Conservation (phyloP, 148 eudicot species). For the Gaultheria prostrata region DNA sequence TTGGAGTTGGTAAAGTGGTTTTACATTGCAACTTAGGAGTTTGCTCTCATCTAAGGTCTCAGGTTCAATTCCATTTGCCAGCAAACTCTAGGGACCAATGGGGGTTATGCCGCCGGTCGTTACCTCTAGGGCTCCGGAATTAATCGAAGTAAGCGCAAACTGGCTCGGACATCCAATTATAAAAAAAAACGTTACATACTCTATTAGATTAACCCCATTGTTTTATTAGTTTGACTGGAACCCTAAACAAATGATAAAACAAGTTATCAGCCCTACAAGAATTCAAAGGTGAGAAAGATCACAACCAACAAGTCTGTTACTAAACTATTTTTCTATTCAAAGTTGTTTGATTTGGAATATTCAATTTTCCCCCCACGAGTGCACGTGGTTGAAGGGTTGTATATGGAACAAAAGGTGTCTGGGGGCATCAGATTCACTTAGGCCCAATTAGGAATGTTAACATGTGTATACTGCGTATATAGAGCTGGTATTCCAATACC, state of each 20-base stretch:
- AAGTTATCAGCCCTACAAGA: not conserved
- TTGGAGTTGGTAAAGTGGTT: too few species aligned
- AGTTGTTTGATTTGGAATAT: conserved; percentile 9
- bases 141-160: too few species aligned
- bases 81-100: too few species aligned
- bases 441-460: not conserved
- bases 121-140: too few species aligned
- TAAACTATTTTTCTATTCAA: not conserved
- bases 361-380: not conserved
- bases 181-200: too few species aligned
- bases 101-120: too few species aligned
- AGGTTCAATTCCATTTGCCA: too few species aligned
- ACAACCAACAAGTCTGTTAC: not conserved
- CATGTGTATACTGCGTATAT: not conserved
- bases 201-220: not conserved
- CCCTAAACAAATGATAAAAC: not conserved
- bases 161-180: too few species aligned
- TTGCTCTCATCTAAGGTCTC: too few species aligned
- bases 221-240: not conserved
- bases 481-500: not conserved
- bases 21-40: too few species aligned
- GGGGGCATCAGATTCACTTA: not conserved
- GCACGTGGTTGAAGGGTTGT: not conserved
- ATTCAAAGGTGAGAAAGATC: not conserved
- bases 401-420: not conserved